Base-by-base conservation (phyloP, 2,329 filamentous ascomycete species). In the Pseudofabraea citricarpa region DNA sequence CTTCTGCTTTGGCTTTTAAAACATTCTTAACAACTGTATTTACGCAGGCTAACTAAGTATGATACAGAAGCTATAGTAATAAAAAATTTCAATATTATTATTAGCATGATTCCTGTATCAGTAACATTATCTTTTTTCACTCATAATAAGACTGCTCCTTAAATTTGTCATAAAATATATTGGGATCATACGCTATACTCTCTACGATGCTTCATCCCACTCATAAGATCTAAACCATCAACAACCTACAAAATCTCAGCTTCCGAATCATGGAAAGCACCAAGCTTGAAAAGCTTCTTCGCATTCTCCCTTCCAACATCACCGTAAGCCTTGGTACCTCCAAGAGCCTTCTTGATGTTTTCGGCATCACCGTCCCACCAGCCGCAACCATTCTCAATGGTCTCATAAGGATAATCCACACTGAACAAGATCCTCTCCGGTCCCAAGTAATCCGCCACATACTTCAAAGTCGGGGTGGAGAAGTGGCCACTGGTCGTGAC, bases 401-500 rank as follows among this genome's bases (percentile, higher is more conserved):
- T 66, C 63, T 75, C 73, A 42, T 71, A 77, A 0, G 73, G 74
- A 48, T 76, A 75, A 51, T 77, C 73, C 3, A 76, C 69, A 2
- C 66, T 71, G 55, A 74, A 77, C n/a, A 77, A 50, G 27, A 76
- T 71, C 0, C 73, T 58, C 41, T 75, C 72, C 5, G 70, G 60
- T 6, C 73, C 68, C 21, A 79, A 61, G 50, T 75, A 67, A 16
- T 64, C 62, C 16, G 73, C 63, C 36, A 69, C 70, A 41, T 68
- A 78, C 48, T 75, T 64, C 35, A 79, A 57, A 1, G 73, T 74
- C 1, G 68, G 59, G 0, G 73, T 77, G 0, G 71, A 77, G 51
- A 79, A 79, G 54, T 79, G 71, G 0, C 75, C 76, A 43, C 65
- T 70, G 1, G 75, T 79, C 3, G 76, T 79, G 50, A 79, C 70